These are phyloP conservation scores for Sambucus nigra DNA, from an alignment of 129 eudicot genomes.

Conservation along the genomic window DNA sequence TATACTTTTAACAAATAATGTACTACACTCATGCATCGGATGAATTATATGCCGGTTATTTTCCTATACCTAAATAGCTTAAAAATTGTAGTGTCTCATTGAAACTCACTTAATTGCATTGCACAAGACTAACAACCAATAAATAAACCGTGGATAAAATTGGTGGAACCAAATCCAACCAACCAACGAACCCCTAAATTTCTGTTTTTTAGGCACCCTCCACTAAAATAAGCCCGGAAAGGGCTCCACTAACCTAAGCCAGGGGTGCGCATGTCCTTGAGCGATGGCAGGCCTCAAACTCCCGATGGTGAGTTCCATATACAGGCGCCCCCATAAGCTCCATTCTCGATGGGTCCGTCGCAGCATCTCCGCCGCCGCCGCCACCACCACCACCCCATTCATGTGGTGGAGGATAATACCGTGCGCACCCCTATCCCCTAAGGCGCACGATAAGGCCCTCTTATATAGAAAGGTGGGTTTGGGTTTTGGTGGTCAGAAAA, in stretches of 20 bases:
- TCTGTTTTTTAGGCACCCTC: too few species aligned
- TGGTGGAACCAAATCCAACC: too few species aligned
- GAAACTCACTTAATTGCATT: too few species aligned
- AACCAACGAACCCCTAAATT: too few species aligned
- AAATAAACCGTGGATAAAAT: too few species aligned
- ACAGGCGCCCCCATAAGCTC: slow-evolving; percentile 3
- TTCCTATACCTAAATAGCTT: too few species aligned
- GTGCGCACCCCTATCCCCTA: slow-evolving; percentile 5
- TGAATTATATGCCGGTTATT: too few species aligned
- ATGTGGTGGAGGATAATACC: slow-evolving; percentile 8
- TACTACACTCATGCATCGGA: too few species aligned
- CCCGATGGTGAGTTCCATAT: slow-evolving; percentile 9
- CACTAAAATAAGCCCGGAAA: slow-evolving; percentile 13
- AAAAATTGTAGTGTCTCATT: too few species aligned
- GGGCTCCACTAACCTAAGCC: slow-evolving; percentile 13
- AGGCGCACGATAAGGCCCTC: slow-evolving; percentile 1
- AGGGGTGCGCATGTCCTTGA: slow-evolving; percentile 1
- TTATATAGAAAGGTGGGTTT: slow-evolving; percentile 25
- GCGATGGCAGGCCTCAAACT: slow-evolving; percentile 24
- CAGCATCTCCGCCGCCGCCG: slow-evolving; percentile 6
- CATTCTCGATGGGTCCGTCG: neutral
- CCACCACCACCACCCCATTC: neutral
- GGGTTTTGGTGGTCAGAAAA: slow-evolving; percentile 40
- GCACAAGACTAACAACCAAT: too few species aligned
- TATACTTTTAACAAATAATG: too few species aligned